Conservation (phyloP, 176 grass and related monocot genomes). For the Aegilops longissima region DNA sequence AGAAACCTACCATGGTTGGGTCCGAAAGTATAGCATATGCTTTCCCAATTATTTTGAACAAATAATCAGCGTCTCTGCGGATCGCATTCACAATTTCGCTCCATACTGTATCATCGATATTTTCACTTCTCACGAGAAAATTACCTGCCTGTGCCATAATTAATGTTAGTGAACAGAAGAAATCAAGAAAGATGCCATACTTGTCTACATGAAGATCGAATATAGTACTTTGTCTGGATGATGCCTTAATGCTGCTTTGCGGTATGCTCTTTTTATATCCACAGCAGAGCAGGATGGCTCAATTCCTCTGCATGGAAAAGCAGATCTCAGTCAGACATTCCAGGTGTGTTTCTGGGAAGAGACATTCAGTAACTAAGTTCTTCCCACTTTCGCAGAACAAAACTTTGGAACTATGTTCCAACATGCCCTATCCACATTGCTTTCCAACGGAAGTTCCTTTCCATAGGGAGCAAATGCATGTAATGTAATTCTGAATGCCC, state of each 20-base stretch:
- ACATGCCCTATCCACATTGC: not conserved
- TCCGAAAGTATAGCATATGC: constrained; percentile 87
- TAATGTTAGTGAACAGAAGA: constrained; percentile 32
- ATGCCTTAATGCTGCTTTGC: constrained; percentile 84
- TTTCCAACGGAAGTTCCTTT: constrained; percentile 18
- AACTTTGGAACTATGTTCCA: not conserved
- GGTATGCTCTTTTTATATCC: constrained; percentile 85
- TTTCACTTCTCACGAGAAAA: constrained; percentile 77
- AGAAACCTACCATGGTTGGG: constrained; percentile 52
- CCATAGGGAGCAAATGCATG: not conserved
- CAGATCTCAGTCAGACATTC: constrained; percentile 4
- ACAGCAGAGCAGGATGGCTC: constrained; percentile 60
- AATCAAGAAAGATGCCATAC: not conserved
- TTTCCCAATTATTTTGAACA: constrained; percentile 92
- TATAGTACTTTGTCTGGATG: constrained; percentile 77
- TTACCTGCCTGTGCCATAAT: constrained; percentile 58
- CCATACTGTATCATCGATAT: constrained; percentile 51
- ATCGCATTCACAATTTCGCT: constrained; percentile 49
- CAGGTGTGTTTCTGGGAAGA: not conserved
- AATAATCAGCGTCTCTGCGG: constrained; percentile 71
- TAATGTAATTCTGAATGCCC: not conserved
- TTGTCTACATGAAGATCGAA: constrained; percentile 21
- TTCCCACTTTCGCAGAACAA: constrained; percentile 10
- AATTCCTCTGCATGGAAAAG: constrained; percentile 65
- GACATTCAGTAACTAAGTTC: constrained; percentile 9